Percentiles rank a stretch among this genome's conserved stretches.
Conservation (phyloP, 2,329 filamentous ascomycete genomes). For the Leptographium radiaticola region DNA sequence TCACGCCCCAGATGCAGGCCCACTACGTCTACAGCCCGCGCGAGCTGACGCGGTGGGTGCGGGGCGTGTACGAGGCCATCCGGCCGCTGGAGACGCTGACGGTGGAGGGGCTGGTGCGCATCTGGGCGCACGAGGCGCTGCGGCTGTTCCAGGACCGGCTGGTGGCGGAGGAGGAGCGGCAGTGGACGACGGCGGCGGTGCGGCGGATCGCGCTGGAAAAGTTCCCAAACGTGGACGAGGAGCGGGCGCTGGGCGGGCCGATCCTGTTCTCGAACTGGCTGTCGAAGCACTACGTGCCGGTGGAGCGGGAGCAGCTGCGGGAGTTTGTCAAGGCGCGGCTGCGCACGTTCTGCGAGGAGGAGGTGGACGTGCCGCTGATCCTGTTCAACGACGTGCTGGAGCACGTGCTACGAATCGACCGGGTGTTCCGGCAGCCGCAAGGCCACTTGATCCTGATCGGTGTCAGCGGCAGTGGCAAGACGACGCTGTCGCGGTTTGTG, state of each 20-base stretch:
- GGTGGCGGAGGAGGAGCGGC: constrained; percentile 82
- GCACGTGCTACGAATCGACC: constrained; percentile 94
- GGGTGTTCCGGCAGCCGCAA: constrained; percentile 96
- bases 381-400: constrained; percentile 99
- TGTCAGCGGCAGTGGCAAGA: constrained; percentile 97
- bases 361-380: constrained; percentile 95
- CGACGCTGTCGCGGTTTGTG: constrained; percentile 91
- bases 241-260: constrained; percentile 76
- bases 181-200: constrained; percentile 88
- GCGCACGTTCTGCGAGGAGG: constrained; percentile 98
- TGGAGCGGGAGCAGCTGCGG: constrained; percentile 85
- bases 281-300: constrained; percentile 95
- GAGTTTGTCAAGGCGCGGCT: constrained; percentile 96
- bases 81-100: constrained; percentile 77
- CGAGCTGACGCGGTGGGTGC: constrained; percentile 95
- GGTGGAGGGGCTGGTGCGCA: constrained; percentile 82
- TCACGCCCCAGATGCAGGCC: constrained; percentile 92
- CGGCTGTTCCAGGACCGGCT: constrained; percentile 95
- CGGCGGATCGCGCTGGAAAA: constrained; percentile 75
- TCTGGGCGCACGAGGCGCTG: constrained; percentile 96
- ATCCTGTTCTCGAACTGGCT: constrained; percentile 99
- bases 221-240: constrained; percentile 92
- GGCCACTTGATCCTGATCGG: constrained; percentile 97
- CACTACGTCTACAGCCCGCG: constrained; percentile 99
- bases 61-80: constrained; percentile 94